Evolutionary conservation across 495 filamentous ascomycete genomes (phyloP).

Genomic region (Hypomontagnella submonticulosa): DNA sequence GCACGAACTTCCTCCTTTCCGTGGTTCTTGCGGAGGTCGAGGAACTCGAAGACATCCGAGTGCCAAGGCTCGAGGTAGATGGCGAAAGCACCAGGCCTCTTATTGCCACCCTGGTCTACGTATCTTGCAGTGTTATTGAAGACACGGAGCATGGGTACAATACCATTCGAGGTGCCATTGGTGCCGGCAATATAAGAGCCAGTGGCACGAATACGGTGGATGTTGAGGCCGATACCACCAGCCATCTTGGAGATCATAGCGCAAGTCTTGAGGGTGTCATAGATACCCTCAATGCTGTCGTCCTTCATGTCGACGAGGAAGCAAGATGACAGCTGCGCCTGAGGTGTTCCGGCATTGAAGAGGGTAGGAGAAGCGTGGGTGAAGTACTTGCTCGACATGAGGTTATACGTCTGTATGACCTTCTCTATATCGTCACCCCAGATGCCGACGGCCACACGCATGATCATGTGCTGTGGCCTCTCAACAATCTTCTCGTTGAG

Average conservation of each 20-base stretch:
- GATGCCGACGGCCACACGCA: conserved; percentile 97
- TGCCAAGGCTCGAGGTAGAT: conserved; percentile 99
- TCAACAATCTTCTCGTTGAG: conserved; percentile 94
- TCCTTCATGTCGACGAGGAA: conserved; percentile 99
- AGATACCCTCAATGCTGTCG: conserved; percentile 99
- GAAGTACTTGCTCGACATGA: conserved; percentile 98
- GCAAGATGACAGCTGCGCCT: conserved; percentile 93
- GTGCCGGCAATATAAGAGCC: conserved; percentile 97
- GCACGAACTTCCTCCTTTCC: conserved; percentile 98
- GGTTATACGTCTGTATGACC: conserved; percentile 95
- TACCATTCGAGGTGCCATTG: conserved; percentile 96
- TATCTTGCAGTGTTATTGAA: conserved; percentile 99
- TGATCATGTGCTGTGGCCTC: conserved; percentile 98
- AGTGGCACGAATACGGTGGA: conserved; percentile 94
- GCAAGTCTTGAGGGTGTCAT: conserved; percentile 98
- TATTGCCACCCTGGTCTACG: conserved; percentile 99
- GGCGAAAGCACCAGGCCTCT: conserved; percentile 97
- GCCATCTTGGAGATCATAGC: conserved; percentile 99
- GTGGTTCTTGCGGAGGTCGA: conserved; percentile 98
- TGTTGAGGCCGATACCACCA: conserved; percentile 94
- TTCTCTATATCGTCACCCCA: conserved; percentile 94
- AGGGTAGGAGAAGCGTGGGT: conserved; percentile 97
- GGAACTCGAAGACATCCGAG: conserved; percentile 95
- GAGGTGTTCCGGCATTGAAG: conserved; percentile 96
- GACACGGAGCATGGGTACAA: conserved; percentile 96